Evolutionary conservation across 306 rosid species (phyloP), one percentile per base, ranked within the genome.

Genomic region (Acacia acuminata): DNA sequence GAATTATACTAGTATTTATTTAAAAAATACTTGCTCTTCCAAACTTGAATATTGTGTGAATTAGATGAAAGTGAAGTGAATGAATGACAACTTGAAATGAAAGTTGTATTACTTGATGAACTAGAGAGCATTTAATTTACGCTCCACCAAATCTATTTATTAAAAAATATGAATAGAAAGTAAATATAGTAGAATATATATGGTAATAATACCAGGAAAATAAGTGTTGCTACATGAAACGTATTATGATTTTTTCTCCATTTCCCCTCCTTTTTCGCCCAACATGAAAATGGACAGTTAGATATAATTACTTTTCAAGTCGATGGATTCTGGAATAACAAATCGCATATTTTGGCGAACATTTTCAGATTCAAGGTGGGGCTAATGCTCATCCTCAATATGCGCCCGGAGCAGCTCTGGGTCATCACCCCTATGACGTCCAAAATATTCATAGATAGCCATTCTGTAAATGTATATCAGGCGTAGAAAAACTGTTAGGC

Each of bases 311-410:
- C 61, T 63, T 63, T 63, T 63, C 20, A 25, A 4, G 38, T 25
- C 34, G 43, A 24, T n/a, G 61, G 61, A 53, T 40, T 22, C 19
- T 43, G 25, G 65, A 19, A 34, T 13, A 60, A 61, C 60, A 10
- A 64, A 45, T 67, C 63, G 65, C 75, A 53, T 51, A 55, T 58
- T 76, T 40, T 70, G 58, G 61, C 24, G 8, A 22, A 79, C 72
- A n/a, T 60, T 80, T 87, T 82, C 91, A 89, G 94, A 87, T 82
- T 19, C 91, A 81, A 71, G 81, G 73, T 13, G 89, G 80, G 61
- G 86, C 72, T 78, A 93, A 88, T 51, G 85, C 79, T 38, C 88
- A 51, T 71, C 79, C 88, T 74, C 93, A 84, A 17, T 81, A 83
- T 76, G 86, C 76, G 15, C 73, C 90, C 73, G 81, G 86, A 63